A percentile compares a stretch with the other conserved stretches of the same genome.
Conservation (phyloP, 2,329 filamentous ascomycete species). For the Stagonosporopsis tanaceti region DNA sequence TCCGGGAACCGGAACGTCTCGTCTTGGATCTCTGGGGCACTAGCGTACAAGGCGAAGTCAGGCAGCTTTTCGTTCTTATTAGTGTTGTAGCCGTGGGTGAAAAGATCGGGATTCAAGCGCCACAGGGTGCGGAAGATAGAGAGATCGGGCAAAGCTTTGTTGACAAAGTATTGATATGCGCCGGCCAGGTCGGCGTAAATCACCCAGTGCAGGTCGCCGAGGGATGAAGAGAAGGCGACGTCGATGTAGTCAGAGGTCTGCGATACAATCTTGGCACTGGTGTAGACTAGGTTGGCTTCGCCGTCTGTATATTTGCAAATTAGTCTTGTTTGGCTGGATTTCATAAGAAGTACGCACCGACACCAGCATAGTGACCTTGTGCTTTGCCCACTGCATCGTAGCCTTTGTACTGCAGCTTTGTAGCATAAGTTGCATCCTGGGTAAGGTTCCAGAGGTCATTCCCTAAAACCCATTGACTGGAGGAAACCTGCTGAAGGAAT, state of each 20-base stretch:
- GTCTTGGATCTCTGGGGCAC: constrained; percentile 56
- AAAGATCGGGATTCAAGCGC: constrained; percentile 56
- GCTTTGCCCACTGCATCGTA: constrained; percentile 47
- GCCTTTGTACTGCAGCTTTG: constrained; percentile 47
- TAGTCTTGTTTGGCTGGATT: neutral
- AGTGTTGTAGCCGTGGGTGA: constrained; percentile 54
- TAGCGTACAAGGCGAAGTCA: constrained; percentile 50
- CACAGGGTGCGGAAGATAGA: constrained; percentile 58
- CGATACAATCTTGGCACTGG: constrained; percentile 48
- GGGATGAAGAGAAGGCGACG: constrained; percentile 52
- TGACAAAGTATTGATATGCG: constrained; percentile 62
- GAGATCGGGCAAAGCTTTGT: constrained; percentile 54
- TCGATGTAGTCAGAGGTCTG: constrained; percentile 52
- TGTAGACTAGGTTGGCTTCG: constrained; percentile 54
- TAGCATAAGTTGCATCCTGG: constrained; percentile 39
- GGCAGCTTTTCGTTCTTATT: constrained; percentile 55
- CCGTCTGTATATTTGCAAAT: constrained; percentile 33
- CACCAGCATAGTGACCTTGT: constrained; percentile 49
- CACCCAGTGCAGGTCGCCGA: constrained; percentile 59
- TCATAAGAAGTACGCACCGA: constrained; percentile 32
- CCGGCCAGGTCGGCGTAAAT: constrained; percentile 55
- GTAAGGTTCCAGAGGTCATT: constrained; percentile 50
- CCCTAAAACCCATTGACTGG: constrained; percentile 38
- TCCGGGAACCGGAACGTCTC: constrained; percentile 57
- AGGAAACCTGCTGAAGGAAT: constrained; percentile 30